Conservation (phyloP, 2,329 filamentous ascomycete genomes). For the Aspergillus intermedius region DNA sequence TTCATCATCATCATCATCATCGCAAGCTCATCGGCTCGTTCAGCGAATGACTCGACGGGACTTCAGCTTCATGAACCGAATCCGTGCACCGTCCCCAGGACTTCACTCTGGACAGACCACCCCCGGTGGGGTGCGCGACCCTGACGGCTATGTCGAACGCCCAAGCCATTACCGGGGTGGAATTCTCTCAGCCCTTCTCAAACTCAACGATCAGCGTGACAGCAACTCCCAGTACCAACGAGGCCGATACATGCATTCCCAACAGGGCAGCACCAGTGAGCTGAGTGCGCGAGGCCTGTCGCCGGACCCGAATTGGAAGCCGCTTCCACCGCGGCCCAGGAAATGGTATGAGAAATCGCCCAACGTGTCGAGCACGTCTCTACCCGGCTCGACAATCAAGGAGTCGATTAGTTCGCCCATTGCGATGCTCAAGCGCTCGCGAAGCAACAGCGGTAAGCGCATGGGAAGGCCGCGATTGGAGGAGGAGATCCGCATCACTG, state of each 20-base stretch:
- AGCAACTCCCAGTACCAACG: constrained; percentile 21
- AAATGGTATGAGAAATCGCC: constrained; percentile 39
- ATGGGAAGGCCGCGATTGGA: constrained; percentile 29
- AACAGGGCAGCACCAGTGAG: constrained; percentile 27
- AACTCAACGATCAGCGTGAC: constrained; percentile 55
- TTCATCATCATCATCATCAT: constrained; percentile 20
- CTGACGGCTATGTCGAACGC: constrained; percentile 59
- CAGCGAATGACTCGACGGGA: constrained; percentile 33
- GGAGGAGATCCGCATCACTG: constrained; percentile 54
- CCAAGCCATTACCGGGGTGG: constrained; percentile 66
- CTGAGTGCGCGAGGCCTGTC: constrained; percentile 25
- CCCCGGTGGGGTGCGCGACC: constrained; percentile 36
- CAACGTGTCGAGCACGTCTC: constrained; percentile 29
- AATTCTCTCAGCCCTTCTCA: constrained; percentile 65
- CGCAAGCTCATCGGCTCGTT: constrained; percentile 28
- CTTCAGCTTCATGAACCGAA: constrained; percentile 25
- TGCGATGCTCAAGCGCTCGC: constrained; percentile 29
- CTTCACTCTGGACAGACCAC: constrained; percentile 30
- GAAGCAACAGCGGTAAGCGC: constrained; percentile 29
- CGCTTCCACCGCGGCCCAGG: constrained; percentile 21
- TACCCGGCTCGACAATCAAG: constrained; percentile 24
- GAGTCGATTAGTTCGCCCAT: constrained; percentile 23
- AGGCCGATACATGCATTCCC: constrained; percentile 23
- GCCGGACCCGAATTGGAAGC: constrained; percentile 25
- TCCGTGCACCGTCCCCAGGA: constrained; percentile 25